A percentile compares a stretch with the other conserved stretches of the same genome.
Evolutionary conservation across 495 filamentous ascomycete species (phyloP).

Genomic region (Aspergillus saccharolyticus): DNA sequence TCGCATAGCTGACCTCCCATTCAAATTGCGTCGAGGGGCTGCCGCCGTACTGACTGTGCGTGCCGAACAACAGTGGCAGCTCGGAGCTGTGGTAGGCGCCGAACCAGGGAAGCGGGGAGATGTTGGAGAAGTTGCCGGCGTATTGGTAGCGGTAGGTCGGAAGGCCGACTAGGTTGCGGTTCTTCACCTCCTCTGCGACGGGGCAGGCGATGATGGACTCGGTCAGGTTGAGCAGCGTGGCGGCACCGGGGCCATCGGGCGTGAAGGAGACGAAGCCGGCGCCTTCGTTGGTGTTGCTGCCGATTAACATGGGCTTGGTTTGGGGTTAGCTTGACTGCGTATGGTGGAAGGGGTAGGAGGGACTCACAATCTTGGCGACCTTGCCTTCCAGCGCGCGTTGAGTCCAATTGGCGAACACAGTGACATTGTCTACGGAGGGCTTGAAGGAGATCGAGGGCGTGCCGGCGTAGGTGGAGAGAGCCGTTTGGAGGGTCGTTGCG

Average conservation of each 20-base stretch:
- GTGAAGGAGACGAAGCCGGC: constrained; percentile 18
- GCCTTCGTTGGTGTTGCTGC: constrained; percentile 17
- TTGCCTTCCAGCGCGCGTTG: constrained; percentile 13
- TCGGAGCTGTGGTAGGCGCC: constrained; percentile 7
- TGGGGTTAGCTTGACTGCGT: background rate
- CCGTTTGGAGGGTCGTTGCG: constrained; percentile 8
- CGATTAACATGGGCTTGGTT: constrained; percentile 13
- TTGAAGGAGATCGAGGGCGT: constrained; percentile 16
- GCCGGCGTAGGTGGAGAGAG: constrained; percentile 5
- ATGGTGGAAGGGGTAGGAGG: background rate
- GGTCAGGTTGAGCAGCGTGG: constrained; percentile 1
- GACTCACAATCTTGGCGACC: constrained; percentile 12
- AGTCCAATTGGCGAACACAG: constrained; percentile 15
- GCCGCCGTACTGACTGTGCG: constrained; percentile 6
- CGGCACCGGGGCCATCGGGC: constrained; percentile 8
- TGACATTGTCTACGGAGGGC: constrained; percentile 15
- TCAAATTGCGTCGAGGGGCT: constrained; percentile 13
- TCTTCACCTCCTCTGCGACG: constrained; percentile 11
- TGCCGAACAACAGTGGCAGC: constrained; percentile 6
- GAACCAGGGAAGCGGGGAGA: constrained; percentile 6
- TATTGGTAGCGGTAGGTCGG: constrained; percentile 9
- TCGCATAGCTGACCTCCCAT: constrained; percentile 16
- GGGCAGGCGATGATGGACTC: constrained; percentile 15
- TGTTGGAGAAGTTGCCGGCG: constrained; percentile 9
- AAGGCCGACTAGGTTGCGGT: constrained; percentile 4